These are phyloP conservation scores for Mortierella sp. DNA, from an alignment of 371 early-diverging fungal species.

Conservation along the genomic window DNA sequence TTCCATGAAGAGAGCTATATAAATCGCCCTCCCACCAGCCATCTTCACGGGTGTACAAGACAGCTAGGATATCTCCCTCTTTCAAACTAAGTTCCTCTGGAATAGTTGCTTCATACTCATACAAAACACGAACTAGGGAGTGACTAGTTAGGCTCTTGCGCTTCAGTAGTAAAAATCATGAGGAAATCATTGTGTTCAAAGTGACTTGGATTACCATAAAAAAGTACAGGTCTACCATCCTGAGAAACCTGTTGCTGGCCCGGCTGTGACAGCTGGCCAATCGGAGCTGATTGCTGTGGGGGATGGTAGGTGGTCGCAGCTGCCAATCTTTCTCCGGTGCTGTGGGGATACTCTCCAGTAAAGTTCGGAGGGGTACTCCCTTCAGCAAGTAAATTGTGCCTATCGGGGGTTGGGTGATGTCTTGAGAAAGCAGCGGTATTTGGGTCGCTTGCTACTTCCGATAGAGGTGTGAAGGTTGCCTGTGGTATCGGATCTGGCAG, in stretches of 20 bases:
- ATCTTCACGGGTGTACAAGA: slow-evolving; percentile 67
- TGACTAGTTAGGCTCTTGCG: neutral
- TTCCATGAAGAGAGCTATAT: slow-evolving; percentile 54
- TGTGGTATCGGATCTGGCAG: slow-evolving; percentile 49
- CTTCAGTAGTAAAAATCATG: slow-evolving; percentile 1
- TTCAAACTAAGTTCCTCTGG: slow-evolving; percentile 81
- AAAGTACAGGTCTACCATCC: slow-evolving; percentile 42
- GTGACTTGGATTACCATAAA: slow-evolving; percentile 30
- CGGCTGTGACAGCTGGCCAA: neutral
- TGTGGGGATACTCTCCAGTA: no score
- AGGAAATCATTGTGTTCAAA: slow-evolving; percentile 10
- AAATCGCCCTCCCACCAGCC: slow-evolving; percentile 84
- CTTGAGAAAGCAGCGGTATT: no score
- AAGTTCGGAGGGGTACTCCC: no score
- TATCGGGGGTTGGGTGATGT: no score
- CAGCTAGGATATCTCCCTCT: slow-evolving; percentile 82
- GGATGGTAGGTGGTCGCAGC: no score
- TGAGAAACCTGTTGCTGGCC: neutral
- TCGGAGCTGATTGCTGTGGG: no score
- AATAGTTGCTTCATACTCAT: slow-evolving; percentile 84
- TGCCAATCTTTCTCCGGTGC: no score
- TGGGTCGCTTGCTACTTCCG: neutral
- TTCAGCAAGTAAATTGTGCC: no score
- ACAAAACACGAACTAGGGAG: slow-evolving; percentile 77
- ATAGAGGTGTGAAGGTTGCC: slow-evolving; percentile 25